Conservation (phyloP, 371 early-diverging fungal species). For the Mucor velutinosus region DNA sequence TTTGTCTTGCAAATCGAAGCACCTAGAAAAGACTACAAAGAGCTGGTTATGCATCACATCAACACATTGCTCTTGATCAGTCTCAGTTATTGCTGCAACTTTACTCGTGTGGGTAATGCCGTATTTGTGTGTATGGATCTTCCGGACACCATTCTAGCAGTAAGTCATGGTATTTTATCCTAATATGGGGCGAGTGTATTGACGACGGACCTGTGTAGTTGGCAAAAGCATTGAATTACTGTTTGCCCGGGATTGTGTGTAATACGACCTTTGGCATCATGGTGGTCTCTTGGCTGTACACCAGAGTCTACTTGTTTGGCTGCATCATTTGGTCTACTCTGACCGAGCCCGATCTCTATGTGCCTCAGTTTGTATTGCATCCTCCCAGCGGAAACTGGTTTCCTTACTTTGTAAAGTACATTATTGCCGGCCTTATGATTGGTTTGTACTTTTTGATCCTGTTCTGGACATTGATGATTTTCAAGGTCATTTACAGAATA, state of each 20-base stretch:
- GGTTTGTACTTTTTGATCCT: constrained; percentile 51
- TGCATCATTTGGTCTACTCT: constrained; percentile 50
- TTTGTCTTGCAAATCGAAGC: constrained; percentile 73
- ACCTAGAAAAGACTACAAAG: constrained; percentile 72
- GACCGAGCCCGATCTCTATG: constrained; percentile 49
- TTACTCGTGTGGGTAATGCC: constrained; percentile 72
- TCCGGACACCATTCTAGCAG: constrained; percentile 74
- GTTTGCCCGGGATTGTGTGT: constrained; percentile 47
- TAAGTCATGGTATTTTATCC: constrained; percentile 46
- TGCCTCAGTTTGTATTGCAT: constrained; percentile 40
- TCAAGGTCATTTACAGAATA: constrained; percentile 61
- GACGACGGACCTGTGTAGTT: constrained; percentile 31
- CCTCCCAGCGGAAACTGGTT: constrained; percentile 52
- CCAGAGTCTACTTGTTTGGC: constrained; percentile 65
- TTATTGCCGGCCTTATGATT: constrained; percentile 49
- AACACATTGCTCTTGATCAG: constrained; percentile 69
- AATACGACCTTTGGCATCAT: constrained; percentile 65
- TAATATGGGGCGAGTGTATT: neutral
- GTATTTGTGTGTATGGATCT: constrained; percentile 77
- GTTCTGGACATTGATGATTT: constrained; percentile 68
- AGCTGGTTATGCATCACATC: constrained; percentile 70
- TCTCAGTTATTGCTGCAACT: constrained; percentile 69
- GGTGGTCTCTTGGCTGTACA: constrained; percentile 70
- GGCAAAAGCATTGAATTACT: constrained; percentile 61
- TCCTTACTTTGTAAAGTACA: constrained; percentile 50